Base-by-base conservation (phyloP, 805 yeast genomes). In the Kodamaea lidongshanica region DNA sequence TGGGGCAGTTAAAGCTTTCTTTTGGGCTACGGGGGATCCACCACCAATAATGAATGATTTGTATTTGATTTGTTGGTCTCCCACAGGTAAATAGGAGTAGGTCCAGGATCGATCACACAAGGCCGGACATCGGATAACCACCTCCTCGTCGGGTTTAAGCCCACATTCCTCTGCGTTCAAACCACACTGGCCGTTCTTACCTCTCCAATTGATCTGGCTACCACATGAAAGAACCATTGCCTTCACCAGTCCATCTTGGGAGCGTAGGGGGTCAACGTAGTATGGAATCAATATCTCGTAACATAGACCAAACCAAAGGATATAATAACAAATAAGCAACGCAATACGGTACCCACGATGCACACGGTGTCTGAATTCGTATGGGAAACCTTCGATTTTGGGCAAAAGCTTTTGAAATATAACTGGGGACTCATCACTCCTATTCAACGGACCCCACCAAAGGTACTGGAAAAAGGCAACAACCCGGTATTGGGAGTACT, bases 81-180 rank as follows among this genome's bases (percentile, higher is more conserved):
- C 96, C 1, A 85, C 84, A 0, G 88, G 78, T 7, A 79, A 59
- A 11, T 79, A 73, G 2, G 87, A 74, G 51, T 77, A 88, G 0
- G 85, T 70, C 77, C 82, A 75, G 18, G 75, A 83, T 19, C 79
- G 59, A 41, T 79, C 86, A 56, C 97, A 88, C 19, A 87, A 59
- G 0, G 96, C 94, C 0, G 95, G 95, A 53, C 97, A 88, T 41
- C 86, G 65, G 46, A 87, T 66, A 4, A 70, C 52, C 16, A 79
- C 66, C 27, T 63, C 66, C 10, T 58, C 47, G 16, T 61, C 53
- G 3, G 48, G 56, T 26, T 67, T 56, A 0, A 75, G 70, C 1
- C 49, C 55, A 54, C 95, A 86, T 6, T 59, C 38, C n/a, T 60
- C 52, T 2, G 79, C 95, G 40, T 78, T 61, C 7, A 79, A 41